phyloP scores from a whole-genome alignment of 345 rosid species.

The Zanthoxylum bungeanum region DNA sequence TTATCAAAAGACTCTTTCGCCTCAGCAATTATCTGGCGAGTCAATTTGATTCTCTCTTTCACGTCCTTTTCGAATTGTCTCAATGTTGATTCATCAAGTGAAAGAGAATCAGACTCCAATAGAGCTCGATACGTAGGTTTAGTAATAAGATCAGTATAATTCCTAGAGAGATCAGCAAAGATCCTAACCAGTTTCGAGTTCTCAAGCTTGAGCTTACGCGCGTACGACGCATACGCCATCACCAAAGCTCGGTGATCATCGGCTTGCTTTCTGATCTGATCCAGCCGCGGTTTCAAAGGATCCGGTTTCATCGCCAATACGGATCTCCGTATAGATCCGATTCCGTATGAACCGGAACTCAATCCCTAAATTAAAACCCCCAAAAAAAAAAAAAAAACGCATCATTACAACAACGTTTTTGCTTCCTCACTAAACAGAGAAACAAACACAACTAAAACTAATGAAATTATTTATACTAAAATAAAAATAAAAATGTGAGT shows the following conservation, averaged over 20 bases:
- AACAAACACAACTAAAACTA: conserved; percentile 7
- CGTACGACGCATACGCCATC: too few relatives aligned
- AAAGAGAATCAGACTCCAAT: conserved; percentile 52
- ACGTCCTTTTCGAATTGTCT: conserved; percentile 90
- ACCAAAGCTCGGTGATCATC: conserved; percentile 81
- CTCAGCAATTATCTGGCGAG: conserved; percentile 81
- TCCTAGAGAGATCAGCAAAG: conserved; percentile 80
- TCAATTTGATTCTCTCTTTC: conserved; percentile 81
- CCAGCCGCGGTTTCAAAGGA: conserved; percentile 76
- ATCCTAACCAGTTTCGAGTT: conserved; percentile 75
- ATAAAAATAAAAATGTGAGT: too few relatives aligned
- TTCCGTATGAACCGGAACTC: conserved; percentile 29
- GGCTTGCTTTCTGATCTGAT: conserved; percentile 92
- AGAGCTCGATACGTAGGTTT: too few relatives aligned
- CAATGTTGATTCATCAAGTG: conserved; percentile 63
- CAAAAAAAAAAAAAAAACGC: background rate
- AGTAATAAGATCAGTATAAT: conserved; percentile 70
- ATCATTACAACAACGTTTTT: too few relatives aligned
- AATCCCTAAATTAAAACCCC: conserved; percentile 36
- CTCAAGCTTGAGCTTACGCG: conserved; percentile 89
- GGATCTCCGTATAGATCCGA: conserved; percentile 62
- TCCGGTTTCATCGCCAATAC: conserved; percentile 73
- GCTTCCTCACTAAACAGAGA: background rate
- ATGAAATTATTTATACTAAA: too few relatives aligned
- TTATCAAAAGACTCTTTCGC: conserved; percentile 92